Conservation (phyloP, 129 eudicot genomes). For the Chrysanthemum makinoi region DNA sequence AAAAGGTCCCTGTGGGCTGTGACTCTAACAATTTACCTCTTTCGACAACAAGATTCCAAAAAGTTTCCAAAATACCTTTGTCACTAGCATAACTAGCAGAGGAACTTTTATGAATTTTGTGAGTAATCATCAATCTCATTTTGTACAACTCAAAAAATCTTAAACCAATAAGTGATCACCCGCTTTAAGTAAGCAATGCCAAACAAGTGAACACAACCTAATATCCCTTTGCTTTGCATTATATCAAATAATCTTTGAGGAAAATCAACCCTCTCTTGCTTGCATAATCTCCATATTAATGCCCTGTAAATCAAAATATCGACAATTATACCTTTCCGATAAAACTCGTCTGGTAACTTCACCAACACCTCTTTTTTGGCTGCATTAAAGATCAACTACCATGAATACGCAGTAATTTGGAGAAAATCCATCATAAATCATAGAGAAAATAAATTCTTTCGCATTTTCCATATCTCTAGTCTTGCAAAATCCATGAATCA, state of each 20-base stretch:
- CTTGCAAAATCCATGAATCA: constrained; percentile 84
- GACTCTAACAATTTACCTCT: constrained; percentile 31
- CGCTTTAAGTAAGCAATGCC: constrained; percentile 70
- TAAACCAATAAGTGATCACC: constrained; percentile 55
- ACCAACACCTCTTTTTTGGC: constrained; percentile 43
- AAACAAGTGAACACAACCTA: constrained; percentile 60
- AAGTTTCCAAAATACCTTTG: constrained; percentile 41
- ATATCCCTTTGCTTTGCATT: constrained; percentile 67
- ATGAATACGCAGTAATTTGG: constrained; percentile 75
- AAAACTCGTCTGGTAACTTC: constrained; percentile 58
- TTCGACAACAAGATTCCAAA: constrained; percentile 53
- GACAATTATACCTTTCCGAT: constrained; percentile 49
- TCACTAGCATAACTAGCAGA: constrained; percentile 59
- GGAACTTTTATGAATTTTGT: constrained; percentile 54
- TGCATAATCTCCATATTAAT: constrained; percentile 68
- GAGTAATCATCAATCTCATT: constrained; percentile 69
- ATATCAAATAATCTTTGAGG: constrained; percentile 50
- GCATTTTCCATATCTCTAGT: constrained; percentile 58
- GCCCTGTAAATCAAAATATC: constrained; percentile 81
- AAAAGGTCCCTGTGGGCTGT: no score
- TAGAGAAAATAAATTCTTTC: constrained; percentile 57
- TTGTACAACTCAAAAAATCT: constrained; percentile 76
- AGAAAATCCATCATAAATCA: constrained; percentile 63
- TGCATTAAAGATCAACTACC: constrained; percentile 87
- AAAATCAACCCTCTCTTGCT: constrained; percentile 56